Base-by-base conservation (phyloP, 148 eudicot genomes). In the Camellia japonica region DNA sequence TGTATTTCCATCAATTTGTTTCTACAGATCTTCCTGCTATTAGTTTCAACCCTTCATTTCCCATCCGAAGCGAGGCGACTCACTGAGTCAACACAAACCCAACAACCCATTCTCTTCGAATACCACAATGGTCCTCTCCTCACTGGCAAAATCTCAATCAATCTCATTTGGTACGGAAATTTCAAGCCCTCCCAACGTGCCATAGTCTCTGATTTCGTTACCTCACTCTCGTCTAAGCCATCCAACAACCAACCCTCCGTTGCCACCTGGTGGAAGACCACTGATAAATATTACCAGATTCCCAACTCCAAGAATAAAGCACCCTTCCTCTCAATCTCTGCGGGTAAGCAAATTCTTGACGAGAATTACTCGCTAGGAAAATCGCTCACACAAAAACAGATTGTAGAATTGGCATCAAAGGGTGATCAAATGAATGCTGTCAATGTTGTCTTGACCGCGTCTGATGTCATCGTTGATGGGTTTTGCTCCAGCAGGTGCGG, bases 81-180 rank as follows among this genome's bases (percentile, higher is more conserved):
- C 51, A 42, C 23, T 20, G 65, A 74, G 65, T 30, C 77, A 41
- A 2, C 65, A 3, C 77, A 23, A 30, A 64, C 58, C 19, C 64
- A 30, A 11, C 59, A 16, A 46, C 43, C 19, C 43, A 20, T 8
- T 7, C 70, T 64, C 20, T 44, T 89, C 1, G 42, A 80, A 18
- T 89, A 88, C 91, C 89, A 86, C 83, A 69, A 66, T 3, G 89
- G 89, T 79, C 85, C 83, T 14, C 91, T 86, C 67, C 79, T 89
- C 42, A 62, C 86, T 55, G 91, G 91, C 23, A 77, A 75, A 54
- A 81, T 87, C 52, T 38, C 88, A 49, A 83, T 89, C 56, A 89
- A 86, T 18, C 84, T 89, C 0, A 87, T 89, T 13, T 89, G 89
- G 91, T 89, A 89, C 80, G 91, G 91, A 4, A 84, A 83, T 4